Percentiles rank a stretch among this genome's conserved stretches.
phyloP scores from a whole-genome alignment of 2,329 filamentous ascomycete species.

The Fusarium globosum region DNA sequence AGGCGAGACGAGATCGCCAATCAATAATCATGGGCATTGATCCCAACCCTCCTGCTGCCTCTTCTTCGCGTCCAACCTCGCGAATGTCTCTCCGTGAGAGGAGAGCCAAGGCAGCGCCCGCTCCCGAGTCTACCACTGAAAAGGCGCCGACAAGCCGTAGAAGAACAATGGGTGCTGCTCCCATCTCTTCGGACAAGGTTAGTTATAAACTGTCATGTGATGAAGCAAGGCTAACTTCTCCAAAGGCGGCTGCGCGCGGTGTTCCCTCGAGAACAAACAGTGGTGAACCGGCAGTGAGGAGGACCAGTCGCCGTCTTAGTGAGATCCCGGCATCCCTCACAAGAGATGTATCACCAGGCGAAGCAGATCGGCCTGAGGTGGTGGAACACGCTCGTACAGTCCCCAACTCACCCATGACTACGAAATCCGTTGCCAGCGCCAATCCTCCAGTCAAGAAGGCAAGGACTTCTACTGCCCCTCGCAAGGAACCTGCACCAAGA shows the following conservation, averaged over 20 bases:
- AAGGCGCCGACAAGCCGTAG: conserved; percentile 60
- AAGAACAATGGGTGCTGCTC: conserved; percentile 66
- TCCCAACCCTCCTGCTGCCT: conserved; percentile 40
- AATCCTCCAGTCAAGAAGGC: conserved; percentile 69
- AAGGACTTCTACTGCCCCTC: conserved; percentile 59
- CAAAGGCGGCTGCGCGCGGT: conserved; percentile 50
- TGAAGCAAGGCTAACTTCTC: conserved; percentile 11
- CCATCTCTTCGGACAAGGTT: conserved; percentile 47
- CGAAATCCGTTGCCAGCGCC: conserved; percentile 53
- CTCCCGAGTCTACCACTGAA: conserved; percentile 56
- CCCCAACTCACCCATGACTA: conserved; percentile 56
- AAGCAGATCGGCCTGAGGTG: conserved; percentile 10
- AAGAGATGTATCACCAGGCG: conserved; percentile 20
- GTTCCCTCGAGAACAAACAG: conserved; percentile 44
- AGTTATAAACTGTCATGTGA: background rate
- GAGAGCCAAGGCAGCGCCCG: conserved; percentile 67
- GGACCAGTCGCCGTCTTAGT: conserved; percentile 62
- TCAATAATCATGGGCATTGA: conserved; percentile 55
- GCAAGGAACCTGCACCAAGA: conserved; percentile 53
- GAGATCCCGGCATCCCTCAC: conserved; percentile 54
- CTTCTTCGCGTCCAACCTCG: conserved; percentile 58
- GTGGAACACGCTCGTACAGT: conserved; percentile 43
- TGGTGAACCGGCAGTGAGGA: conserved; percentile 45
- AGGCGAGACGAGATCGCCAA: conserved; percentile 73
- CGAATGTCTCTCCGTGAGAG: conserved; percentile 80